Base-by-base conservation (phyloP, 2,329 filamentous ascomycete genomes). In the Alternaria solani region DNA sequence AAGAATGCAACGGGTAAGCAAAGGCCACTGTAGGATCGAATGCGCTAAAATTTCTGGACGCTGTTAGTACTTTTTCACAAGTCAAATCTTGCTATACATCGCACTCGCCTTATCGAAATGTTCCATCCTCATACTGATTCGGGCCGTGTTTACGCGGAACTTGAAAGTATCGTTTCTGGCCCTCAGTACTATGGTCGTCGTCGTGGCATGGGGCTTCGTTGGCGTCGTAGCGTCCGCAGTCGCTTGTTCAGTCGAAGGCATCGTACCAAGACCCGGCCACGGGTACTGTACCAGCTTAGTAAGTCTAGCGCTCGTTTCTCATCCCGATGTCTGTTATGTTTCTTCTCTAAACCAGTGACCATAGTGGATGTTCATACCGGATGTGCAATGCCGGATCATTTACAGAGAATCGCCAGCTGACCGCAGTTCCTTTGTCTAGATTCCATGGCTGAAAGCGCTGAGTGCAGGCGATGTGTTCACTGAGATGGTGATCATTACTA, bases 51-150 rank as follows among this genome's bases (percentile, higher is more conserved):
- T 14, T 36, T 11, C 34, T 5, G 18, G 5, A 7, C 36, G 7
- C 8, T n/a, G 9, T n/a, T 28, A 62, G 55, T 32, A 26, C 20
- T 62, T 52, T 12, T 59, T 52, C 12, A 34, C 55, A 23, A 51
- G 55, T 18, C 41, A 51, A 2, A 52, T 59, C 7, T 2, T 55
- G 6, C 30, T 62, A 1, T 58, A 38, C 46, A 52, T 62, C n/a
- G 49, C 59, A 51, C 59, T 62, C 11, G 32, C 20, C 2, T 16
- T 62, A 6, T 62, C 59, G 4, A 62, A 59, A 39, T 51, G 39
- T n/a, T 62, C 55, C 3, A 58, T 59, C 5, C 44, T 59, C 12
- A 36, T 62, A 25, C 49, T 59, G 12, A 18, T 59, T 6, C 30
- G 44, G 9, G 30, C 41, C 16, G 44, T 62, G 1, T 62, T 59